Conservation (phyloP, 129 eudicot genomes). For the Lactuca saligna region DNA sequence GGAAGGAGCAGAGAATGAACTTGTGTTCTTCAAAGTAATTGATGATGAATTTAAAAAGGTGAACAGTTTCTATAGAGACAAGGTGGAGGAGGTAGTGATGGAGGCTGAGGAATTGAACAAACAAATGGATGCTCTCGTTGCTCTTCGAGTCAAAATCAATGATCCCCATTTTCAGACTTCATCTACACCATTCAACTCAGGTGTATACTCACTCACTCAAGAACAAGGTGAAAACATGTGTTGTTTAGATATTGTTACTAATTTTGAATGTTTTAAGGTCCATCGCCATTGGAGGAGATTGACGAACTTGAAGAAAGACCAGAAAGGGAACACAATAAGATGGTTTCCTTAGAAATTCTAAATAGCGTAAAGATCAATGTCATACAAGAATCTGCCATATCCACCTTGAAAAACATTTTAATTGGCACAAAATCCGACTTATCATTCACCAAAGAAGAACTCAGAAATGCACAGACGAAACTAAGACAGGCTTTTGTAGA, state of each 20-base stretch:
- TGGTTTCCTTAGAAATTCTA: constrained; percentile 41
- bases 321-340: constrained; percentile 7
- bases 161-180: constrained; percentile 19
- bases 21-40: constrained; percentile 29
- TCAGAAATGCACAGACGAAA: constrained; percentile 39
- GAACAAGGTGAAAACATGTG: neutral
- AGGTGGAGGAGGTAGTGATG: constrained; percentile 44
- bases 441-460: constrained; percentile 47
- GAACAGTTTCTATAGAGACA: constrained; percentile 13
- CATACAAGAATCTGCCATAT: constrained; percentile 48
- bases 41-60: constrained; percentile 39
- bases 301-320: constrained; percentile 40
- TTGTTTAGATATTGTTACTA: neutral
- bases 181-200: constrained; percentile 8
- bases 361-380: constrained; percentile 56
- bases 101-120: constrained; percentile 50
- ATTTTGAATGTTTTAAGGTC: constrained; percentile 19
- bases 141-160: constrained; percentile 40
- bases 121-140: constrained; percentile 65
- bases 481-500: constrained; percentile 56
- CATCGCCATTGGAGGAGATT: constrained; percentile 34
- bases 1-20: constrained; percentile 38
- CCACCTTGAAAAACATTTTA: constrained; percentile 42
- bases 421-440: constrained; percentile 38
- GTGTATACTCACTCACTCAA: neutral